Base-by-base conservation (phyloP, 768 basidiomycete genomes). In the Hydnomerulius pinastri region DNA sequence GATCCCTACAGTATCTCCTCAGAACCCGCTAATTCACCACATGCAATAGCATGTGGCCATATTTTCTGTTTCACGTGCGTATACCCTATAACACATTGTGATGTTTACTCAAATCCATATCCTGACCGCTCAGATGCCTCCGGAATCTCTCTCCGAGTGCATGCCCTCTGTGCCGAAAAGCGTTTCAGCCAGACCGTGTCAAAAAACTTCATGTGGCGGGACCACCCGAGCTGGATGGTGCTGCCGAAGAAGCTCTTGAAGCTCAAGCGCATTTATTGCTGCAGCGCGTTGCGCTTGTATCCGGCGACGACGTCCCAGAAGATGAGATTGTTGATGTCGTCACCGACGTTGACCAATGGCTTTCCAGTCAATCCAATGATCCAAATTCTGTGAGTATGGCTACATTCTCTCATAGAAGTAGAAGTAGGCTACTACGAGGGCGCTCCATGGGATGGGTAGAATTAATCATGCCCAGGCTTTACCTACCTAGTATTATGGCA, bases 1-100 rank as follows among this genome's bases (percentile, higher is more conserved):
- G 84, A 86, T 48, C 69, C 73, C 23, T 87, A 87, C 64, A 68
- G 4, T 59, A 60, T 76, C 36, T 81, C 79, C 70, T 71, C 78
- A 33, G 73, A 72, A 21, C 65, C 74, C 32, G 67, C 71, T 35
- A 76, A 77, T 59, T 72, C 78, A 40, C 87, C 87, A 5, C 80
- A 86, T 65, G 84, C 81, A 11, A 88, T 90, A 54, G 78, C 83
- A 25, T 91, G 88, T 60, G 88, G 88, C 32, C 86, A 90, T 67
- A 78, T 87, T 30, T 89, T 90, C 72, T 90, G 87, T 64, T 73
- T 73, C 62, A 66, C 71, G 87, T 87, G 62, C 64, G 85, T 77
- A 41, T 53, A 27, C 37, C 29, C 51, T 52, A 50, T 53, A 51
- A 45, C 25, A 51, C 41, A 24, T 46, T 44, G 12, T 27, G 43